These are phyloP conservation scores for Rhizopogon sp. DNA, from an alignment of 768 basidiomycete genomes.

Conservation along the genomic window DNA sequence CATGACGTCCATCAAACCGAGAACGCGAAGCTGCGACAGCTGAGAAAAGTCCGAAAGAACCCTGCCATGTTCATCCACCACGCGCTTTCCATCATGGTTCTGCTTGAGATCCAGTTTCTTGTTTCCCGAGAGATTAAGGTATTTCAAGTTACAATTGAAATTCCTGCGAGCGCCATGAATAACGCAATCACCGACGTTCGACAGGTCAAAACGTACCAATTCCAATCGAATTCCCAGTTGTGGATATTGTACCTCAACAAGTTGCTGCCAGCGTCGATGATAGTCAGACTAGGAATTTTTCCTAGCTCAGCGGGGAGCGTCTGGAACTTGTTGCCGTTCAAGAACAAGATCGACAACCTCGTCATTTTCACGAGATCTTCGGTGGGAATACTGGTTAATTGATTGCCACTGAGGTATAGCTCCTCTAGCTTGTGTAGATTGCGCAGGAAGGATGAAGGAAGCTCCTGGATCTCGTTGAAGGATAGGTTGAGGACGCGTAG, in stretches of 20 bases:
- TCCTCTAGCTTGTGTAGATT: slow-evolving; percentile 71
- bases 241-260: slow-evolving; percentile 94
- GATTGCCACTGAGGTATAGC: slow-evolving; percentile 94
- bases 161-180: slow-evolving; percentile 55
- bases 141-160: slow-evolving; percentile 88
- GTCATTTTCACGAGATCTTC: slow-evolving; percentile 78
- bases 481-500: slow-evolving; percentile 84
- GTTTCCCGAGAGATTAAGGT: slow-evolving; percentile 96
- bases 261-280: slow-evolving; percentile 93
- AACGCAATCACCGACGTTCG: not conserved
- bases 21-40: slow-evolving; percentile 78
- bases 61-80: slow-evolving; percentile 23
- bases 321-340: slow-evolving; percentile 93
- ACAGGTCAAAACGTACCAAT: slow-evolving; percentile 59
- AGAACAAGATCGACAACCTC: slow-evolving; percentile 67
- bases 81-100: slow-evolving; percentile 35
- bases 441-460: slow-evolving; percentile 73
- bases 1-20: slow-evolving; percentile 97
- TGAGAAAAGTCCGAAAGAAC: slow-evolving; percentile 79
- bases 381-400: slow-evolving; percentile 81
- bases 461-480: slow-evolving; percentile 91
- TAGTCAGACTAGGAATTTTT: slow-evolving; percentile 70
- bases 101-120: slow-evolving; percentile 94
- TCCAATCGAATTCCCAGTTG: slow-evolving; percentile 99
- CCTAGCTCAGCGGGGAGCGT: slow-evolving; percentile 89